phyloP scores from a whole-genome alignment of 345 rosid genomes.

The Salix koriyanagi region DNA sequence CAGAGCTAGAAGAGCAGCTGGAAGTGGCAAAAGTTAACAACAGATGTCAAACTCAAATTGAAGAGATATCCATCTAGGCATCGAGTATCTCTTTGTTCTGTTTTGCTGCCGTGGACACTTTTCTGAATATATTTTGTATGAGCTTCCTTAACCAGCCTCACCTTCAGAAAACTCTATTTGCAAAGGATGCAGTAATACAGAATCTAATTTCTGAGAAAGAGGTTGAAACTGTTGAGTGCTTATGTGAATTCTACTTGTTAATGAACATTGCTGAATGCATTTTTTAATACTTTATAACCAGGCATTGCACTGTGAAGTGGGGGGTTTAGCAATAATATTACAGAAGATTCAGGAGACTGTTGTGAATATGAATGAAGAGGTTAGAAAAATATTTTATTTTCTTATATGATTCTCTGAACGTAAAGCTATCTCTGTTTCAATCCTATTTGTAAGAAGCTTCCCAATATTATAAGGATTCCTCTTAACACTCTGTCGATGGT shows the following conservation, averaged over 20 bases:
- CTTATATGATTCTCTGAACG: not conserved
- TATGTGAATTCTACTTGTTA: constrained; percentile 9
- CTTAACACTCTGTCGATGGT: not conserved
- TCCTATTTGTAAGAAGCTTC: not conserved
- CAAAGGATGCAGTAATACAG: constrained; percentile 56
- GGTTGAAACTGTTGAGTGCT: constrained; percentile 33
- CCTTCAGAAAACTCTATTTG: constrained; percentile 62
- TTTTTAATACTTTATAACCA: constrained; percentile 19
- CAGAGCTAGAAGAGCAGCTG: constrained; percentile 50
- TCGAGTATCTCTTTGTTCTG: constrained; percentile 10
- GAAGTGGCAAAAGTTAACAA: constrained; percentile 45
- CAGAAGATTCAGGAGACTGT: constrained; percentile 58
- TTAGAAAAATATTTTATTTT: constrained; percentile 28
- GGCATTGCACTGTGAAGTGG: constrained; percentile 61
- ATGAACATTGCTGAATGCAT: constrained; percentile 16
- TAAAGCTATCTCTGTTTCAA: not conserved
- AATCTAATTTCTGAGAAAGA: constrained; percentile 64
- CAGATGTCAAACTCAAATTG: constrained; percentile 39
- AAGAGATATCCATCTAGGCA: constrained; percentile 59
- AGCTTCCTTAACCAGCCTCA: constrained; percentile 53
- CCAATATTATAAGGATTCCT: not conserved
- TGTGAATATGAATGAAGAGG: constrained; percentile 60
- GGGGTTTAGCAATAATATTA: constrained; percentile 44
- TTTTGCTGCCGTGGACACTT: constrained; percentile 6
- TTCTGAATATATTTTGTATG: constrained; percentile 14